These are phyloP conservation scores for Aspergillus pseudonomiae DNA, from an alignment of 2,329 filamentous ascomycete species.

Conservation along the genomic window DNA sequence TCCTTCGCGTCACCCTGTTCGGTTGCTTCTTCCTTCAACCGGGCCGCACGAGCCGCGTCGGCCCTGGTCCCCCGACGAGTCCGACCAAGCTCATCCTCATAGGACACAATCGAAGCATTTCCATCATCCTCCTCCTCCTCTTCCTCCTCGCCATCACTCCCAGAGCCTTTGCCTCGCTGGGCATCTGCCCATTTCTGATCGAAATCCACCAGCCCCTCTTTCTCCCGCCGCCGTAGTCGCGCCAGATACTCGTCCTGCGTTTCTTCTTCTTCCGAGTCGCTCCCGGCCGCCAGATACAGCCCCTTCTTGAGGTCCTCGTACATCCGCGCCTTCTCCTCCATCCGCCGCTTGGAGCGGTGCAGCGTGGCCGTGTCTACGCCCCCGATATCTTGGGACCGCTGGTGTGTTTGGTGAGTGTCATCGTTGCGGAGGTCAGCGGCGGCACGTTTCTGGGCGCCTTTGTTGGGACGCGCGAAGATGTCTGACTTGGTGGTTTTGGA, in stretches of 20 bases:
- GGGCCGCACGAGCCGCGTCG: constrained; percentile 67
- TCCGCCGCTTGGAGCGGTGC: constrained; percentile 72
- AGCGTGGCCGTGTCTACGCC: constrained; percentile 59
- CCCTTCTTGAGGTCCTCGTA: constrained; percentile 91
- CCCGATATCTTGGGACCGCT: constrained; percentile 62
- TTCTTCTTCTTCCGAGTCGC: constrained; percentile 42
- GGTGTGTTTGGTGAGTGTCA: constrained; percentile 65
- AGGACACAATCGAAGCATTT: constrained; percentile 73
- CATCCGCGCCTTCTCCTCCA: constrained; percentile 86
- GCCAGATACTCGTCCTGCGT: constrained; percentile 44
- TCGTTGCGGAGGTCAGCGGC: constrained; percentile 58
- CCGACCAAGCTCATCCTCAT: constrained; percentile 91
- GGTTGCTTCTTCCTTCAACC: constrained; percentile 45
- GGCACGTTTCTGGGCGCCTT: constrained; percentile 64
- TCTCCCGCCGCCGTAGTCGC: constrained; percentile 63
- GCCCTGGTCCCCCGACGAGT: constrained; percentile 71
- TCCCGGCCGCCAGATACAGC: constrained; percentile 65
- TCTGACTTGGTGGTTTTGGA: constrained; percentile 62
- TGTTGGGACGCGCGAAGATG: constrained; percentile 70
- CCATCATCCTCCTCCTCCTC: constrained; percentile 45
- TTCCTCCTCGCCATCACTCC: constrained; percentile 40
- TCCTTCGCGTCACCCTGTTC: constrained; percentile 21
- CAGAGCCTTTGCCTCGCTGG: constrained; percentile 46
- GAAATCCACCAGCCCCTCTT: constrained; percentile 77
- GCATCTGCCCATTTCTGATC: constrained; percentile 91